Evolutionary conservation across 805 yeast species (phyloP).

Genomic region (Barnettozyma botsteinii): DNA sequence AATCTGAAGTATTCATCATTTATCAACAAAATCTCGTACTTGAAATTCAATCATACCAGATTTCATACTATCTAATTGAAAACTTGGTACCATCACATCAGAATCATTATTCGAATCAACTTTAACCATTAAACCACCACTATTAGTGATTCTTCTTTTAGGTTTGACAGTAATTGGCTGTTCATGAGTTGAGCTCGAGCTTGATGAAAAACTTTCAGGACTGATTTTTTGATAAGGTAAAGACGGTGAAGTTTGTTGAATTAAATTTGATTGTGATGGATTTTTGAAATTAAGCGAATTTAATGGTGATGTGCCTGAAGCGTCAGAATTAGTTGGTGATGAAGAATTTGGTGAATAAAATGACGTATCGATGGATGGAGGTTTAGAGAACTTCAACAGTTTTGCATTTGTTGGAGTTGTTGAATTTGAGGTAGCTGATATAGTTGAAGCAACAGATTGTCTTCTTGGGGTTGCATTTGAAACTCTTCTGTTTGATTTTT

Average conservation of each 20-base stretch:
- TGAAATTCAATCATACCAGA: conserved; percentile 18
- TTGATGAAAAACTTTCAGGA: conserved; percentile 12
- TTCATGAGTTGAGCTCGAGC: conserved; percentile 3
- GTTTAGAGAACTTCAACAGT: conserved; percentile 18
- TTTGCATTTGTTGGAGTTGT: conserved; percentile 17
- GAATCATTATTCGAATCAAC: neutral
- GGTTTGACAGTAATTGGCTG: neutral
- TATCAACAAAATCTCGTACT: neutral
- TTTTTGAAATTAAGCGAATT: conserved; percentile 4
- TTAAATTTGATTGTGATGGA: conserved; percentile 3
- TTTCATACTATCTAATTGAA: conserved; percentile 12
- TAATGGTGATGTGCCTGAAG: conserved; percentile 20
- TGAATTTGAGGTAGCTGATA: conserved; percentile 7
- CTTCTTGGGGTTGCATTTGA: conserved; percentile 16
- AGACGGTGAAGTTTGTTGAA: conserved; percentile 16
- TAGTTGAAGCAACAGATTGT: conserved; percentile 6
- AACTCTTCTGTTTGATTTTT: neutral
- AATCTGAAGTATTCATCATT: too few relatives aligned
- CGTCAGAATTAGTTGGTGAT: conserved; percentile 24
- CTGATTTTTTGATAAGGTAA: conserved; percentile 13
- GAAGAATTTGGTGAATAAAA: conserved; percentile 18
- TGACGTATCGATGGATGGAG: conserved; percentile 20
- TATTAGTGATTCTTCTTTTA: neutral
- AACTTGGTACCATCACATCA: neutral
- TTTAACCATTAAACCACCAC: neutral